Conservation (phyloP, 768 basidiomycete genomes). For the Lentinula sp. region DNA sequence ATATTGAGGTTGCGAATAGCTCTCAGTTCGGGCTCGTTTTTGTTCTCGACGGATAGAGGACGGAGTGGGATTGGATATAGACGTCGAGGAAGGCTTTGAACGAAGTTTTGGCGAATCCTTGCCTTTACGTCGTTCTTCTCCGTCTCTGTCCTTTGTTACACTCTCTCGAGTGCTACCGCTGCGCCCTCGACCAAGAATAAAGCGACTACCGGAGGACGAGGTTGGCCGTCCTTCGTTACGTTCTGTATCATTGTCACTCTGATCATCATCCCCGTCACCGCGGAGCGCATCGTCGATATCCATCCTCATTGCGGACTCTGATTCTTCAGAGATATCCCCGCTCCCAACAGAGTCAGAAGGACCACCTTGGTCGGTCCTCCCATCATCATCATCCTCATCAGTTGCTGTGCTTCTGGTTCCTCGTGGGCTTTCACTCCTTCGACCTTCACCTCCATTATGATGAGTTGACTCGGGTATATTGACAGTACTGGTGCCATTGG, state of each 20-base stretch:
- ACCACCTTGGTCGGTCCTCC: background rate
- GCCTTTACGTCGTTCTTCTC: background rate
- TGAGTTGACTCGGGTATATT: background rate
- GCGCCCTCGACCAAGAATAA: background rate
- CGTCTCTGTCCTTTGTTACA: background rate
- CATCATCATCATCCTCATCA: background rate
- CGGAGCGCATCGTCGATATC: conserved; percentile 5
- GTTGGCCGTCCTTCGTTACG: background rate
- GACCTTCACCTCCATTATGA: background rate
- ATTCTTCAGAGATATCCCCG: background rate
- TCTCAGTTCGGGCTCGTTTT: background rate
- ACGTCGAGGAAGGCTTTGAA: background rate
- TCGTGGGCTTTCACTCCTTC: background rate
- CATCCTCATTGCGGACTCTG: conserved; percentile 8
- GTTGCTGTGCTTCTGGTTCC: background rate
- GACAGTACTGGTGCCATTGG: background rate
- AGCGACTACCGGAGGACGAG: background rate
- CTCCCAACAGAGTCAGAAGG: background rate
- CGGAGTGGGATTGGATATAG: background rate
- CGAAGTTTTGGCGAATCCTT: background rate
- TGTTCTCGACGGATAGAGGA: background rate
- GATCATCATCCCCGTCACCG: conserved; percentile 9
- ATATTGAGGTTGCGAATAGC: conserved; percentile 1
- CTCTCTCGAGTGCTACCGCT: background rate
- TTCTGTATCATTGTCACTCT: conserved; percentile 3